Conservation (phyloP, 2,329 filamentous ascomycete species). For the Anthostomella pinea region DNA sequence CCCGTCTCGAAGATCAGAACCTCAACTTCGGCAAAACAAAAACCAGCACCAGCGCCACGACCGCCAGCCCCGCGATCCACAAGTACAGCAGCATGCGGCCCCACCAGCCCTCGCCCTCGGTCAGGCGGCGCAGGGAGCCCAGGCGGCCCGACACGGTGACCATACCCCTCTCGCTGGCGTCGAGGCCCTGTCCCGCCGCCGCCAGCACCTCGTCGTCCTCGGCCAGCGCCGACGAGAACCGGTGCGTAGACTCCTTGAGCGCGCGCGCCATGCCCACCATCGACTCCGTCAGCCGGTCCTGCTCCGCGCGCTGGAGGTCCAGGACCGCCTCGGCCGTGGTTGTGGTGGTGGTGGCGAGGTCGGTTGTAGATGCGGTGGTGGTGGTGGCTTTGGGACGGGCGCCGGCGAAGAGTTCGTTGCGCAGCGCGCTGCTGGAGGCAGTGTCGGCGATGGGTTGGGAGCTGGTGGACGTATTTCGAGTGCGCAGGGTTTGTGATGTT, state of each 20-base stretch:
- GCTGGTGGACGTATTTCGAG: slow-evolving; percentile 19
- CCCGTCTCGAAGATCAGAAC: too few species aligned
- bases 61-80: slow-evolving; percentile 78
- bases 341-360: slow-evolving; percentile 36
- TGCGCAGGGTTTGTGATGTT: slow-evolving; percentile 35
- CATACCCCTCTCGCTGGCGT: slow-evolving; percentile 73
- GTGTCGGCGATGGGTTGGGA: slow-evolving; percentile 11
- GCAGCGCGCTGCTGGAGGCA: slow-evolving; percentile 30
- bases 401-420: slow-evolving; percentile 44
- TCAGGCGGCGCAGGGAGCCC: slow-evolving; percentile 74
- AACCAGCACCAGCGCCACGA: slow-evolving; percentile 75
- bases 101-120: slow-evolving; percentile 85
- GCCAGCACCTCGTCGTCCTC: slow-evolving; percentile 68
- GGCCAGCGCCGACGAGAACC: slow-evolving; percentile 70
- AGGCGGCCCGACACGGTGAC: slow-evolving; percentile 73
- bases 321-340: slow-evolving; percentile 68
- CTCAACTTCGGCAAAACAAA: slow-evolving; percentile 85
- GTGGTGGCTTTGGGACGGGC: slow-evolving; percentile 31
- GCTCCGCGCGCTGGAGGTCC: slow-evolving; percentile 73
- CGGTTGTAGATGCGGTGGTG: slow-evolving; percentile 31
- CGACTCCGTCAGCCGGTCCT: slow-evolving; percentile 77
- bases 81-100: slow-evolving; percentile 80
- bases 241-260: slow-evolving; percentile 71
- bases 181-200: slow-evolving; percentile 70
- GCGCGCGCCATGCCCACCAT: slow-evolving; percentile 77